Conservation (phyloP, 495 filamentous ascomycete genomes). For the Neurospora sp. region DNA sequence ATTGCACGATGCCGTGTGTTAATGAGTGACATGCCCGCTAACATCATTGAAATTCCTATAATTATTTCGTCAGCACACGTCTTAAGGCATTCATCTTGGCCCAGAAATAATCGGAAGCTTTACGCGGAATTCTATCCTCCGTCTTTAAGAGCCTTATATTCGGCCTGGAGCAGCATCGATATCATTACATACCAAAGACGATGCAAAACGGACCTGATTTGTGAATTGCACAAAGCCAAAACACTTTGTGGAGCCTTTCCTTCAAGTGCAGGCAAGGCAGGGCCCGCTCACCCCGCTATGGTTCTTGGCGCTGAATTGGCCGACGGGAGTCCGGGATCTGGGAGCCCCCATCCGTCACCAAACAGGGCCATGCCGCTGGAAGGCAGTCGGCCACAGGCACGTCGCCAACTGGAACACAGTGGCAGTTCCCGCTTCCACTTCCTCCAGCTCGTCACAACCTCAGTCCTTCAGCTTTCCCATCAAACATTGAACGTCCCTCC, state of each 20-base stretch:
- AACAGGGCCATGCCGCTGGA: neutral
- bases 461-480: neutral
- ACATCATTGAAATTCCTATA: neutral
- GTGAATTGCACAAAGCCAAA: neutral
- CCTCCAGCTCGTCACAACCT: neutral
- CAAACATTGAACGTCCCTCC: neutral
- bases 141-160: neutral
- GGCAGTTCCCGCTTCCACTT: neutral
- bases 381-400: constrained; percentile 1
- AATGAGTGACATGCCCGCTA: neutral
- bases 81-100: neutral
- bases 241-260: neutral
- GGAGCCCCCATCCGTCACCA: neutral
- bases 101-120: neutral
- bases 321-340: neutral
- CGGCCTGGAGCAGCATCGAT: neutral
- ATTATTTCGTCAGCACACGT: neutral
- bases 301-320: neutral
- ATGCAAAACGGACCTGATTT: neutral
- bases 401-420: constrained; percentile 4
- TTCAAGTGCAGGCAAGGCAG: neutral
- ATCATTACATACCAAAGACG: neutral
- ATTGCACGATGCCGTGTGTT: neutral
- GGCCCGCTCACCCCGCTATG: neutral
- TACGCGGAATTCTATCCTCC: neutral